Conservation (phyloP, 179 eudicot species). For the Spinacia oleracea region DNA sequence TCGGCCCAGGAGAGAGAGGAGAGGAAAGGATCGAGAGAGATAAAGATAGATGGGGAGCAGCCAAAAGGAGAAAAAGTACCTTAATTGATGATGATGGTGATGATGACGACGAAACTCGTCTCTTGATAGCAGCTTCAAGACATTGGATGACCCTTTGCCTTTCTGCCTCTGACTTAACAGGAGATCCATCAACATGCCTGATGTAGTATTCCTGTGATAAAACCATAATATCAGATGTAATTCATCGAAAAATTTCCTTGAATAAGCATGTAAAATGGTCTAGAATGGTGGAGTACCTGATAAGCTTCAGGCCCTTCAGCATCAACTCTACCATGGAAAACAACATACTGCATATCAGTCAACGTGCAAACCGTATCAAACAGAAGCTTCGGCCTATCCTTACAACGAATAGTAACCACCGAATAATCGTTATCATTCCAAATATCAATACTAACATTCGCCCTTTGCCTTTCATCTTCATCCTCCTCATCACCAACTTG, state of each 20-base stretch:
- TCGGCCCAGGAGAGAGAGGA: no score
- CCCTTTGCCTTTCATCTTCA: conserved; percentile 46
- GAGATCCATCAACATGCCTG: conserved; percentile 89
- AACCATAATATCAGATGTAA: conserved; percentile 17
- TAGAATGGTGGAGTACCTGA: conserved; percentile 50
- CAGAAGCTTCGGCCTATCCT: conserved; percentile 90
- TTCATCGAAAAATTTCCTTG: neutral
- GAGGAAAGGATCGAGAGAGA: no score
- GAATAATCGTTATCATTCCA: conserved; percentile 92
- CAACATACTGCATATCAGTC: conserved; percentile 92
- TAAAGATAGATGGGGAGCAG: no score
- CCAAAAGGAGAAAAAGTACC: no score
- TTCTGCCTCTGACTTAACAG: conserved; percentile 95
- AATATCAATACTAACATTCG: conserved; percentile 72
- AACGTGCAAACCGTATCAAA: conserved; percentile 86
- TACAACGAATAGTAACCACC: conserved; percentile 77
- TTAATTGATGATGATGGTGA: no score
- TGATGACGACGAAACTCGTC: conserved; percentile 98
- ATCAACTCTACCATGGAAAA: conserved; percentile 92
- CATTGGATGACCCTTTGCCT: conserved; percentile 86
- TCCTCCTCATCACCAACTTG: conserved; percentile 40
- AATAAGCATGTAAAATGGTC: neutral
- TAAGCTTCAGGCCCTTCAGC: conserved; percentile 83
- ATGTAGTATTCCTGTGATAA: conserved; percentile 71
- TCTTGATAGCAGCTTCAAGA: conserved; percentile 89